These are phyloP conservation scores for Purshia tridentata DNA, from an alignment of 306 rosid species.

Conservation along the genomic window DNA sequence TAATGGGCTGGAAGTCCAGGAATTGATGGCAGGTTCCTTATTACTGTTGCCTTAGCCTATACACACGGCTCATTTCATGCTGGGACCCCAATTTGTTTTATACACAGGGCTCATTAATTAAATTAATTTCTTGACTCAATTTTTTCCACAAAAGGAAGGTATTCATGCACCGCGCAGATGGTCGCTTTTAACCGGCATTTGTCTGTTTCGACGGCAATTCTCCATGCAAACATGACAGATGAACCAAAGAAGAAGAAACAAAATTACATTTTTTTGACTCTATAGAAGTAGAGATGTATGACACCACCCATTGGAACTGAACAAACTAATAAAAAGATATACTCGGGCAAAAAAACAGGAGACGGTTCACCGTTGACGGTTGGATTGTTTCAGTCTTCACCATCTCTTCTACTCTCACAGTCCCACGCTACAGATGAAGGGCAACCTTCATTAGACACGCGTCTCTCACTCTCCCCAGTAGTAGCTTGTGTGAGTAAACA, in stretches of 20 bases:
- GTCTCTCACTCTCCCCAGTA: constrained; percentile 42
- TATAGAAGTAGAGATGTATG: constrained; percentile 11
- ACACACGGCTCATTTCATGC: too few relatives aligned
- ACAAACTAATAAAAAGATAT: constrained; percentile 16
- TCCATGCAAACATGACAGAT: background rate
- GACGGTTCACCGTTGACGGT: too few relatives aligned
- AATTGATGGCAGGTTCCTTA: too few relatives aligned
- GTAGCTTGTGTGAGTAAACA: constrained; percentile 32
- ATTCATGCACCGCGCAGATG: background rate
- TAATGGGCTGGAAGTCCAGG: too few relatives aligned
- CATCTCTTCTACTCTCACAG: constrained; percentile 44
- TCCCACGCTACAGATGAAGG: constrained; percentile 42
- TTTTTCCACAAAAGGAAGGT: background rate
- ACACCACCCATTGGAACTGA: background rate
- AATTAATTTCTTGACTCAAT: too few relatives aligned
- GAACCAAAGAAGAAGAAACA: constrained; percentile 18
- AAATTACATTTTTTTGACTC: constrained; percentile 26
- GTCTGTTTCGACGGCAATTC: background rate
- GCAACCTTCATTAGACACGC: constrained; percentile 40
- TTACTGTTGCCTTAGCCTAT: too few relatives aligned
- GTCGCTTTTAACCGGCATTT: background rate
- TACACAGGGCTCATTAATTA: too few relatives aligned
- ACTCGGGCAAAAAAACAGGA: background rate
- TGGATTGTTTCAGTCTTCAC: constrained; percentile 41
- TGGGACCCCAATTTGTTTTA: too few relatives aligned